Evolutionary conservation across 169 alveolate species (phyloP), one percentile per base, ranked within the genome.

Genomic region (Eimeria brunetti): DNA sequence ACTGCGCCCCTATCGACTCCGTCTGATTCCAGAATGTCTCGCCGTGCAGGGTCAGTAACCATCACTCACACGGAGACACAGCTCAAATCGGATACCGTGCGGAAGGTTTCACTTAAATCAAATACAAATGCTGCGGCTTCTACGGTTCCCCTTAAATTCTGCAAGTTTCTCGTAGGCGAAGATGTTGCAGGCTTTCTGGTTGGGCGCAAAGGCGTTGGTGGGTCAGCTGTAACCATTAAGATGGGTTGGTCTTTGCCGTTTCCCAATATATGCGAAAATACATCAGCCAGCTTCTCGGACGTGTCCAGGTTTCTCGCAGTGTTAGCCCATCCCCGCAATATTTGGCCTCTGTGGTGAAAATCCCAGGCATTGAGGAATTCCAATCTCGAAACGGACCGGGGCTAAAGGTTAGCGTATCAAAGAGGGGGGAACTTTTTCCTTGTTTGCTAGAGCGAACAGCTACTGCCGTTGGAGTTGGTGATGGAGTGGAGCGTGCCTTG

Each of bases 331-430:
- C 51, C 51, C 53, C 18, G 41, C 53, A 36, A 18, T 71, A 38
- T 38, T 1, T 38, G 49, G 30, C 81, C 27, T 46, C 46, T 80
- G 88, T 30, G 88, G 88, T 30, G 49, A 53, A 30, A n/a, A 9
- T 30, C 56, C 41, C 64, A 75, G 95, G 95, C 84, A 91, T 91
- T 76, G 95, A 91, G 41, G 95, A 91, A 46, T 91, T 91, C 58
- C 95, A 91, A 60, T 53, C 88, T 30, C 95, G 95, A 56, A 91
- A 91, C 44, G 95, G 95, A 5, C 95, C 95, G 36, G 95, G 95
- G 53, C 75, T 91, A 53, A 58, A 84, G 24, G 91, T 91, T 33
- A 91, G 91, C 69, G 95, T 91, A 33, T 76, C 91, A 36, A 91
- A 91, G 73, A 67, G 95, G 30, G 95, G 95, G 18, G 95, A 91